Base-by-base conservation (phyloP, 805 yeast species). In the Pichia nanzhaoensis region DNA sequence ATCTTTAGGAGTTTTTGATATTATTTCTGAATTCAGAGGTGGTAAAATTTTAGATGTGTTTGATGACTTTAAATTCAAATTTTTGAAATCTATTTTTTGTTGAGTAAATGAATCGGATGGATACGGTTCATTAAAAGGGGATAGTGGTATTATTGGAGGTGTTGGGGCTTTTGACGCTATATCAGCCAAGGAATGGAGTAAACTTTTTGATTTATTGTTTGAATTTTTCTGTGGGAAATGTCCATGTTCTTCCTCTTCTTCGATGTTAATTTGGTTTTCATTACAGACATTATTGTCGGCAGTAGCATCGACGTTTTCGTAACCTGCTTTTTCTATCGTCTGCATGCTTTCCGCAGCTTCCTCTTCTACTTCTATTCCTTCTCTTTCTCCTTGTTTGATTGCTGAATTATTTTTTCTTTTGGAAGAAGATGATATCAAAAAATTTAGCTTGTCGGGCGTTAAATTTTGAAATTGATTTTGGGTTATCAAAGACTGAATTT, bases 101-200 rank as follows among this genome's bases (percentile, higher is more conserved):
- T 35, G 37, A 22, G 41, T 37, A 21, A 48, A 49, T 20, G 41
- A 13, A 17, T 53, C 55, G 12, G 42, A n/a, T 6, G 58, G 52
- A 52, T 40, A 45, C 4, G 57, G 8, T 51, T 51, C 41, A 47
- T 31, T 13, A 46, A 39, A 27, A 39, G 50, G 48, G 1, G 50
- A 40, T 28, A 21, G 21, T 8, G 50, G 42, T 19, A 21, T 2
- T 5, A 21, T 39, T 12, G 56, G 47, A 12, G 52, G 42, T 7
- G 53, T 51, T 6, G 58, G 44, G 2, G 38, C 52, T 34, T 48
- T 50, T 3, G 60, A 49, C 4, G 59, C 55, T 7, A 51, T 52
- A 19, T 49, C 52, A 1, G 56, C 57, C 18, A 55, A 39, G 4
- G 61, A 55, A 21, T 46, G 45, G 0, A 55, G 35, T 19, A 2